phyloP scores from a whole-genome alignment of 2,329 filamentous ascomycete species.

The Monosporascus sp. region DNA sequence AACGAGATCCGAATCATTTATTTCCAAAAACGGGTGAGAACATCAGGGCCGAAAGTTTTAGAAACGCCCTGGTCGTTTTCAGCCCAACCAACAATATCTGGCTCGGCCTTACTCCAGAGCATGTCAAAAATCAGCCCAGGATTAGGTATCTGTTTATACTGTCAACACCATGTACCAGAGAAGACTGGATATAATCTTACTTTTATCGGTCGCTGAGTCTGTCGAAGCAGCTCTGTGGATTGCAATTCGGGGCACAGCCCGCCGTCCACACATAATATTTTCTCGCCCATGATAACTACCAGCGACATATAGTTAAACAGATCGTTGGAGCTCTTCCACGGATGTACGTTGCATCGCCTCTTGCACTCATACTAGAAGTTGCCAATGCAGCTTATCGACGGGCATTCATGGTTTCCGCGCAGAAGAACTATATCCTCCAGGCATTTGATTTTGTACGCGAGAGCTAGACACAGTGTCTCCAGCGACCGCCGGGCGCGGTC shows the following conservation, averaged over 20 bases:
- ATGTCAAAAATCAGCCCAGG: conserved; percentile 96
- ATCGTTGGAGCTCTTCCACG: conserved; percentile 99
- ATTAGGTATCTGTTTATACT: conserved; percentile 73
- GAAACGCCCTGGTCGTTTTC: conserved; percentile 98
- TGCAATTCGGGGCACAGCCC: conserved; percentile 95
- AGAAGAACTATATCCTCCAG: conserved; percentile 99
- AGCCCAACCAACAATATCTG: conserved; percentile 98
- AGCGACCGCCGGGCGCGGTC: conserved; percentile 98
- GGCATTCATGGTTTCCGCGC: conserved; percentile 97
- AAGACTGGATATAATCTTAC: conserved; percentile 52
- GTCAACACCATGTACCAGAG: conserved; percentile 12
- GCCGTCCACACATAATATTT: conserved; percentile 99
- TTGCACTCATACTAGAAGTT: conserved; percentile 99
- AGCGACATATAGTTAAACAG: conserved; percentile 99
- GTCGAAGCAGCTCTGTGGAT: conserved; percentile 99
- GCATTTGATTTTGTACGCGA: conserved; percentile 99
- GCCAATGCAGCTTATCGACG: conserved; percentile 97
- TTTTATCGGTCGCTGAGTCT: conserved; percentile 97
- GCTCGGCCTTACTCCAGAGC: conserved; percentile 97
- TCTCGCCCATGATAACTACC: conserved; percentile 97
- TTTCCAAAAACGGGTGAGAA: conserved; percentile 95
- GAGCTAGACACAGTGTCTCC: conserved; percentile 92
- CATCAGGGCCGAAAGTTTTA: conserved; percentile 96
- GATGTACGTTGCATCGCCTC: conserved; percentile 97
- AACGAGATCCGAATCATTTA: conserved; percentile 99